These are phyloP conservation scores for Papiliotrema laurentii DNA, from an alignment of 1,284 basidiomycete species.

Conservation along the genomic window DNA sequence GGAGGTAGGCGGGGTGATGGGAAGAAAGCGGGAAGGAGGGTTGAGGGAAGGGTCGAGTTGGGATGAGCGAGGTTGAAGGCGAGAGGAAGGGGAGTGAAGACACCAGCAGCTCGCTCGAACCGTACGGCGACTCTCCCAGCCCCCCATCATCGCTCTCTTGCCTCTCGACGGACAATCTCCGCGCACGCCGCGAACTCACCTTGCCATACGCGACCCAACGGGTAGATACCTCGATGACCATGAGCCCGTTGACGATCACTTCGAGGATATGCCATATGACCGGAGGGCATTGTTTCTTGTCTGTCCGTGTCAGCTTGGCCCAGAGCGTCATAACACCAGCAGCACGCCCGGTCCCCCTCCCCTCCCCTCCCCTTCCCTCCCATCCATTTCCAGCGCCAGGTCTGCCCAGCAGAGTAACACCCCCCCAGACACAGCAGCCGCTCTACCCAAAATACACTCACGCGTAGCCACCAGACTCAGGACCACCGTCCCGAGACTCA, in stretches of 20 bases:
- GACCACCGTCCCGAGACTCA: conserved; percentile 86
- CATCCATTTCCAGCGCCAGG: too few relatives aligned
- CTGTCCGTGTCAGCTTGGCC: conserved; percentile 10
- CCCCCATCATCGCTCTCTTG: too few relatives aligned
- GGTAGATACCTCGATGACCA: conserved; percentile 87
- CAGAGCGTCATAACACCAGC: too few relatives aligned
- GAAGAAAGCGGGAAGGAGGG: too few relatives aligned
- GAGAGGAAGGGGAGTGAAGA: too few relatives aligned
- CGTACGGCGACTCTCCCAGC: too few relatives aligned
- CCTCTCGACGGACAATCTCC: background rate
- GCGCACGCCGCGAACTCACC: conserved; percentile 53
- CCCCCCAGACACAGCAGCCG: background rate
- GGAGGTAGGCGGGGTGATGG: too few relatives aligned
- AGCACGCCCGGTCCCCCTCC: too few relatives aligned
- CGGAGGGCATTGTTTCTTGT: conserved; percentile 43
- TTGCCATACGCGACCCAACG: conserved; percentile 84
- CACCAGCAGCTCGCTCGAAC: too few relatives aligned
- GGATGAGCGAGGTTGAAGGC: too few relatives aligned
- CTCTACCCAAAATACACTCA: conserved; percentile 13
- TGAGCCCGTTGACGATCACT: conserved; percentile 79
- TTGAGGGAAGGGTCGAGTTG: too few relatives aligned
- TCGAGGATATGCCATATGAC: conserved; percentile 81
- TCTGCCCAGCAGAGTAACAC: background rate
- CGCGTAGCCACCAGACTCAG: conserved; percentile 61
- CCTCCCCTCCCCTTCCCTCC: too few relatives aligned